These are phyloP conservation scores for Mycosphaerelloides madeirae DNA, from an alignment of 2,329 filamentous ascomycete species.

Conservation along the genomic window DNA sequence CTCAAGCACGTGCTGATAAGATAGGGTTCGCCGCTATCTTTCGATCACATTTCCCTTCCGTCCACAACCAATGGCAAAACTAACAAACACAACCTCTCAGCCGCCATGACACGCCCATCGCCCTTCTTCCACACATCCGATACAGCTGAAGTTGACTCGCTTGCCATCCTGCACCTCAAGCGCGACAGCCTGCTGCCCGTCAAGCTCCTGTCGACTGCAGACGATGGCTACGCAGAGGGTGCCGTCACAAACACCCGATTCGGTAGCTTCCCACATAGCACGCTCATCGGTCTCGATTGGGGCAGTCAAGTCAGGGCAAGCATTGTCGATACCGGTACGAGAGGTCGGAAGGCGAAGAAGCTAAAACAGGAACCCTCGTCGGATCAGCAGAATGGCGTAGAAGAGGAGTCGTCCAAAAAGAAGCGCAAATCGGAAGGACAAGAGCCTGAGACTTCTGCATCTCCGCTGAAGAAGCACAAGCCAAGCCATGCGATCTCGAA, in stretches of 20 bases:
- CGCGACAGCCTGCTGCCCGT: conserved; percentile 79
- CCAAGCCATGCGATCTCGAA: conserved; percentile 23
- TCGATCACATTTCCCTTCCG: no score
- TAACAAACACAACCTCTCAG: neutral
- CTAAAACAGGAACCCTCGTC: neutral
- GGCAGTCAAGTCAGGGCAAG: conserved; percentile 88
- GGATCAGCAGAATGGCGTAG: neutral
- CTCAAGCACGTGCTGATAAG: neutral
- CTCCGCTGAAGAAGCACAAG: conserved; percentile 33
- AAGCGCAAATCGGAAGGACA: conserved; percentile 43
- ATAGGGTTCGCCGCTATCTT: no score
- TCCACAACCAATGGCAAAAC: no score
- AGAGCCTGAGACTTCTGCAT: conserved; percentile 11
- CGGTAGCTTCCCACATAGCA: conserved; percentile 62
- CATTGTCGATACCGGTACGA: conserved; percentile 83
- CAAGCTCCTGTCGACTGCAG: conserved; percentile 44
- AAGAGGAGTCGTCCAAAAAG: conserved; percentile 10
- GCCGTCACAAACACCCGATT: conserved; percentile 79
- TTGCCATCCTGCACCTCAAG: conserved; percentile 83
- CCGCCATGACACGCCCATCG: conserved; percentile 43
- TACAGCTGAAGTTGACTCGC: conserved; percentile 57
- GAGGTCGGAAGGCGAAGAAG: conserved; percentile 62
- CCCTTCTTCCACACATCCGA: conserved; percentile 73
- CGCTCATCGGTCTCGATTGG: conserved; percentile 69
- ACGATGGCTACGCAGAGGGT: conserved; percentile 41